Evolutionary conservation across 2,329 filamentous ascomycete genomes (phyloP), one percentile per base, ranked within the genome.

Genomic region (Botryotinia convoluta): DNA sequence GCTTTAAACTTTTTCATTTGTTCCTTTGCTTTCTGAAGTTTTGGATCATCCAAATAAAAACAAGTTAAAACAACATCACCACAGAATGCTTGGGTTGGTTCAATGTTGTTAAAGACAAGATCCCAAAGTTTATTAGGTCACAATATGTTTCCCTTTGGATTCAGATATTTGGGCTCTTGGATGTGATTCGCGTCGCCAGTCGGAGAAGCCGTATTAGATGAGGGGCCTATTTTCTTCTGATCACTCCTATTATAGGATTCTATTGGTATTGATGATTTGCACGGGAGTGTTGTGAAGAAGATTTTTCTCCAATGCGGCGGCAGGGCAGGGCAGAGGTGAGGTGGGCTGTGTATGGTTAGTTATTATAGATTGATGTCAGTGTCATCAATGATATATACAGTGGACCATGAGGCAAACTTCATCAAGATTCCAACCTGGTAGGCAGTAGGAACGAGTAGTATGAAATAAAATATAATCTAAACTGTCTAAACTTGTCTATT

Each of bases 141-240:
- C 48, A 35, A 1, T 32, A 39, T 71, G 32, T 72, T 75, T 74
- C 68, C 59, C 71, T 74, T 74, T 44, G 65, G 60, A 71, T 61
- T 65, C 68, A 72, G 32, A 65, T 74, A 22, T 72, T 42, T 65
- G 71, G 74, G 74, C n/a, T 45, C n/a, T 32, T 22, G 61, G 42
- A 26, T 72, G 74, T 73, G 65, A 62, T 37, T 62, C 35, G 48
- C 63, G 71, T 69, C 48, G 71, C 29, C 32, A 71, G 32, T 67
- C 75, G 74, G 77, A 73, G 74, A 73, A 68, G 74, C 73, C 76
- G 75, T 76, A 74, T 71, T 16, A 48, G 29, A 57, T 48, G 69
- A 42, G 70, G 70, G 62, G 32, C 42, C 37, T 62, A 26, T 42
- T 62, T 39, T n/a, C 60, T 42, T 62, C 37, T 26, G n/a, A 44